Conservation (phyloP, 306 rosid genomes). For the Lathyrus aphaca region DNA sequence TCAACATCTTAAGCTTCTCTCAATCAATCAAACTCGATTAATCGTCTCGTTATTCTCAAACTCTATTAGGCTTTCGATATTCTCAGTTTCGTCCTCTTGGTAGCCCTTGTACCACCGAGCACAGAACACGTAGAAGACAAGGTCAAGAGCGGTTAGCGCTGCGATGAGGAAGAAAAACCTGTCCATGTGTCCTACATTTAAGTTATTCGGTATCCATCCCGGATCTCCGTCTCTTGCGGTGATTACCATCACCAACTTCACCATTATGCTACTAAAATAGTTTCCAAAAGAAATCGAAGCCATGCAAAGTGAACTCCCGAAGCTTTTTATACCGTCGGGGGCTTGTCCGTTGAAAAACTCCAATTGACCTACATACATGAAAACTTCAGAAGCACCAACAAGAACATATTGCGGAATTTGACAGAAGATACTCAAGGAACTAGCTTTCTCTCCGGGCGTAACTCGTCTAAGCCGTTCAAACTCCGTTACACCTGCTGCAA, state of each 20-base stretch:
- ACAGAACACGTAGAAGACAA: slow-evolving; percentile 45
- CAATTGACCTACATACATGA: slow-evolving; percentile 61
- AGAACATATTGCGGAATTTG: slow-evolving; percentile 63
- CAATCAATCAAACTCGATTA: slow-evolving; percentile 30
- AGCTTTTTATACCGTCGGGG: slow-evolving; percentile 64
- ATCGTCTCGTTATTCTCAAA: neutral
- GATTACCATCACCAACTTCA: slow-evolving; percentile 48
- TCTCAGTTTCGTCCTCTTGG: neutral
- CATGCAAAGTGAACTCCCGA: slow-evolving; percentile 69
- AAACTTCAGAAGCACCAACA: slow-evolving; percentile 67
- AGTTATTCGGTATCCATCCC: slow-evolving; percentile 61
- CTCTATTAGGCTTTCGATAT: neutral
- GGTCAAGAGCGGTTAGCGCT: slow-evolving; percentile 48
- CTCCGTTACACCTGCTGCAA: slow-evolving; percentile 61
- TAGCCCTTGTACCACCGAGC: slow-evolving; percentile 52
- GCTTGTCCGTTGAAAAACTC: slow-evolving; percentile 65
- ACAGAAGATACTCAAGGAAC: slow-evolving; percentile 49
- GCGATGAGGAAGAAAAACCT: slow-evolving; percentile 60
- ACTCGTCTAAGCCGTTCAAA: slow-evolving; percentile 40
- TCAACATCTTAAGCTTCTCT: neutral
- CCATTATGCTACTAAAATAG: slow-evolving; percentile 56
- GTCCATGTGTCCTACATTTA: slow-evolving; percentile 56
- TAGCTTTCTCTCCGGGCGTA: slow-evolving; percentile 39
- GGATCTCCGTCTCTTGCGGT: slow-evolving; percentile 43
- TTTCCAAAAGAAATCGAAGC: slow-evolving; percentile 69